Base-by-base conservation (phyloP, 1,284 basidiomycete species). In the Puccinia polysora region DNA sequence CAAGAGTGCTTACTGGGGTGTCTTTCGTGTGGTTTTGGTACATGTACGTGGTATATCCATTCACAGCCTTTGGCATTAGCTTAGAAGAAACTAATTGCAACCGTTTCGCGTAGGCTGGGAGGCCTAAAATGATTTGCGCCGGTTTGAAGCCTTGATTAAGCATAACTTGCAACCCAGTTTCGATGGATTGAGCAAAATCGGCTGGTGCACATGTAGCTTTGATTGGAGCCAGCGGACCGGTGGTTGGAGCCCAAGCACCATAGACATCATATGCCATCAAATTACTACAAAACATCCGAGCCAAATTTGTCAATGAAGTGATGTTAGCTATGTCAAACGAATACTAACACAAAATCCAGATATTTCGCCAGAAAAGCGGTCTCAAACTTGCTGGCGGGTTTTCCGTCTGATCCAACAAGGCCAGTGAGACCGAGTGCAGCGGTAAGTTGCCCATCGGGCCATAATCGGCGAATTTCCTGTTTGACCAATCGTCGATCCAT, bases 141-240 rank as follows among this genome's bases (percentile, higher is more conserved):
- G 60, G n/a, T 28, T 63, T 63, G 38, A 63, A 63, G 23, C 60
- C 60, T 30, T 47, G 40, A n/a, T 63, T 63, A 1, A 40, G 32
- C 14, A 63, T 28, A 1, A n/a, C 30, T 10, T 10, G 14, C 6
- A 63, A 4, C 1, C 34, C 40, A n/a, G 60, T 25, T 2, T 63
- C n/a, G 1, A 63, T 12, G 1, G 60, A 63, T 10, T 10, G n/a
- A 0, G 40, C 20, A 0, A 23, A 23, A 18, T 63, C 34, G 14
- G 20, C 60, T 30, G 60, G 38, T 18, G 60, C 40, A 30, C 60
- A 63, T 20, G n/a, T 23, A 45, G 14, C 43, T 14, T 14, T 18
- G 1, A 63, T 10, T 0, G 60, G 40, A 15, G 1, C 18, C 10
- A 47, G 0, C 7, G 40, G 38, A n/a, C 60, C 60, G 10, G 60